These are phyloP conservation scores for Melampsora larici-populina DNA, from an alignment of 1,284 basidiomycete species.

Conservation along the genomic window DNA sequence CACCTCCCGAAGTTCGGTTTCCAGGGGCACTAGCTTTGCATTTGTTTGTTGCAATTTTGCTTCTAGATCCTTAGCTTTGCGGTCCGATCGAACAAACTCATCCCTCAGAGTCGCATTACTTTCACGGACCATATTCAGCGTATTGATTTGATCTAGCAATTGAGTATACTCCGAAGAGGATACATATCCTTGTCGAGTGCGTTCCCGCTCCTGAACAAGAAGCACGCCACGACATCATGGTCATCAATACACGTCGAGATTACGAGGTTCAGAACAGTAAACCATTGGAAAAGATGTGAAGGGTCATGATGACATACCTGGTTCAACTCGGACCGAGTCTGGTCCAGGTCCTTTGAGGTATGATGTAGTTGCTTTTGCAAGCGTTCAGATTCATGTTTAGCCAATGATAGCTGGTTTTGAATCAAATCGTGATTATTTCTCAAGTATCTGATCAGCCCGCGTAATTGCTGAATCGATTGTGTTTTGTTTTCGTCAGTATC, in stretches of 20 bases:
- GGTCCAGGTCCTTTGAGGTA: slow-evolving; percentile 66
- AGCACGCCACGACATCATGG: background rate
- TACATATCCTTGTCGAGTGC: slow-evolving; percentile 64
- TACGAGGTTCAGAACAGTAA: slow-evolving; percentile 21
- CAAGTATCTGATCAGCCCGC: slow-evolving; percentile 74
- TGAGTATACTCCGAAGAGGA: slow-evolving; percentile 78
- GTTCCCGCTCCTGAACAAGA: slow-evolving; percentile 67
- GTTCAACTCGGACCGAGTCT: slow-evolving; percentile 59
- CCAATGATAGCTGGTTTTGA: slow-evolving; percentile 77
- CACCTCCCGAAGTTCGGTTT: slow-evolving; percentile 66
- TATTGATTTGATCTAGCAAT: slow-evolving; percentile 79
- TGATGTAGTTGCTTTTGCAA: slow-evolving; percentile 73
- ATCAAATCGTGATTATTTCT: slow-evolving; percentile 86
- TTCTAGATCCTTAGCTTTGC: slow-evolving; percentile 64
- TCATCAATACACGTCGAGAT: background rate
- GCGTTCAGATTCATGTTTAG: slow-evolving; percentile 75
- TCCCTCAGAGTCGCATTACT: slow-evolving; percentile 79
- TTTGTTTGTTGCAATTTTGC: slow-evolving; percentile 56
- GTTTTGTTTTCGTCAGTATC: slow-evolving; percentile 60
- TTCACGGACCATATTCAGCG: slow-evolving; percentile 79
- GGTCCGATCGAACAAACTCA: slow-evolving; percentile 65
- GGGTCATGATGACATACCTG: slow-evolving; percentile 43
- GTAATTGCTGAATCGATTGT: slow-evolving; percentile 62
- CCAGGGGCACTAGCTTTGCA: slow-evolving; percentile 69
- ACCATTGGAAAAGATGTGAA: slow-evolving; percentile 45